A percentile compares a stretch with the other conserved stretches of the same genome.
Conservation (phyloP, 2,329 filamentous ascomycete genomes). For the Pseudogymnoascus sp. region DNA sequence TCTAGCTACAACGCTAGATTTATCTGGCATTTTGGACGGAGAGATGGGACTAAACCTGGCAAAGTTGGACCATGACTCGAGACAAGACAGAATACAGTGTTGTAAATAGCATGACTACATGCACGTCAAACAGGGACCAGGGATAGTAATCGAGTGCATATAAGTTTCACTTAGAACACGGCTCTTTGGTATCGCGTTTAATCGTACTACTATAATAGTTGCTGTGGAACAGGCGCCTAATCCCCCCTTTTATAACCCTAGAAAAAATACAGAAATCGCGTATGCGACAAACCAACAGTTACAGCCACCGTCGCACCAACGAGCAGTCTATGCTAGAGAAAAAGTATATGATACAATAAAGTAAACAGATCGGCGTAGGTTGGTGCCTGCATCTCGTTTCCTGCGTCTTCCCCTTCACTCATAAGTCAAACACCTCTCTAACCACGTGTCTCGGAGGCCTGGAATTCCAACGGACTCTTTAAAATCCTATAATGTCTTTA, state of each 20-base stretch:
- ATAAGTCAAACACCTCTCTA: background rate
- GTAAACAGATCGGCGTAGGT: background rate
- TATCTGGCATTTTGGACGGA: background rate
- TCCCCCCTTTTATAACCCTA: conserved; percentile 4
- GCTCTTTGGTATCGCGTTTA: conserved; percentile 1
- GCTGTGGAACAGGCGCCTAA: conserved; percentile 6
- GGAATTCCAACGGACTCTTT: background rate
- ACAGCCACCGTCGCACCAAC: background rate
- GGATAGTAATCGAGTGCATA: background rate
- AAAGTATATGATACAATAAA: conserved; percentile 8
- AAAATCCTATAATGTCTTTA: background rate
- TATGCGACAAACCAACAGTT: background rate
- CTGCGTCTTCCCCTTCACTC: background rate
- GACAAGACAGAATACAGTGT: background rate
- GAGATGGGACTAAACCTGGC: background rate
- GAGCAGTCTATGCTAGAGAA: conserved; percentile 6
- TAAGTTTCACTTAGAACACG: background rate
- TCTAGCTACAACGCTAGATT: background rate
- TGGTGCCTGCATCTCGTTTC: background rate
- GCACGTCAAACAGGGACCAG: background rate
- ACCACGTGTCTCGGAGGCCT: background rate
- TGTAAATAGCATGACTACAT: background rate
- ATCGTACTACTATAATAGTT: conserved; percentile 1
- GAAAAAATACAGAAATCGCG: conserved; percentile 1
- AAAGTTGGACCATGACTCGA: background rate